Base-by-base conservation (phyloP, 164 flowering plant genomes). In the Vitis riparia region DNA sequence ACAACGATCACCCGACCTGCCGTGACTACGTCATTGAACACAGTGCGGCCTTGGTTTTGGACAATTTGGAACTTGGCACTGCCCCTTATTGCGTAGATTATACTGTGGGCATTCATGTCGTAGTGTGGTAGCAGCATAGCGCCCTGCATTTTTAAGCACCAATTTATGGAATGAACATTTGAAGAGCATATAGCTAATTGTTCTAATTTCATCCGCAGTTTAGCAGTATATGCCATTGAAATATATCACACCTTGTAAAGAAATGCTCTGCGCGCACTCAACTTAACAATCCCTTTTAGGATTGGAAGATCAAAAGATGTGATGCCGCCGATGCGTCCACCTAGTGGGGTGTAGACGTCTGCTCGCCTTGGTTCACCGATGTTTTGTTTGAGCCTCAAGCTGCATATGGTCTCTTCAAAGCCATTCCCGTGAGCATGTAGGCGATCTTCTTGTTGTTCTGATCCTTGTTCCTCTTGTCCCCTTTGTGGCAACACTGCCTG, bases 321-420 rank as follows among this genome's bases (percentile, higher is more conserved):
- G 9, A 76, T 77, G 2, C 59, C 30, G 69, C 68, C 63, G 59
- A 84, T 68, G 9, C 79, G 52, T 9, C 88, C 88, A 2, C 77
- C 88, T 8, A 73, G 72, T 37, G 75, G 57, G 0, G 74, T 50
- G 67, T 57, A 76, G 12, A 76, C 59, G 10, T 82, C 81, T 3
- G 83, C 78, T 9, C 75, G 76, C 30, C 56, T 63, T 0, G 47
- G 68, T 8, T 37, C 64, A 62, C 77, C 76, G 15, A 82, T 55
- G 77, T 75, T 68, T n/a, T 79, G 73, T 27, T 30, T 60, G 15
- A 82, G 16, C 68, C 51, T 86, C 67, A 73, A 51, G 63, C 68
- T 77, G 82, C 89, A 86, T n/a, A 65, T 14, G 0, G 66, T 63
- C 63, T 84, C 85, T 64, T 84, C 89, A 12, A 84, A 5, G 0